Percentiles rank a stretch among this genome's conserved stretches.
These are phyloP conservation scores for Dalbergia cultrata DNA, from an alignment of 306 rosid species.

Conservation along the genomic window DNA sequence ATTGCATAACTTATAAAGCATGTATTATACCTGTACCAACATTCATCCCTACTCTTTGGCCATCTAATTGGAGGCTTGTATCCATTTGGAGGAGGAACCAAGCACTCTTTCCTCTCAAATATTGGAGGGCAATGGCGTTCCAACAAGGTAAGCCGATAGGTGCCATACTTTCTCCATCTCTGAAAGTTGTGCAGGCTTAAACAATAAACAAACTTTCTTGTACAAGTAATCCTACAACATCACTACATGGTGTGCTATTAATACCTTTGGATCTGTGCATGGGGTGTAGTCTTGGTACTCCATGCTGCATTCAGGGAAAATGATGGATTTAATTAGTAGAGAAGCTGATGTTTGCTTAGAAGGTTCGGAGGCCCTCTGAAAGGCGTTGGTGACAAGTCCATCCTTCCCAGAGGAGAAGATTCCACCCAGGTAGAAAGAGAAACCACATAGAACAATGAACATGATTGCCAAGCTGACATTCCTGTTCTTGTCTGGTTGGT, in stretches of 20 bases:
- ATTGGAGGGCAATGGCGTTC: conserved; percentile 96
- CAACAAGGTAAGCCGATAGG: conserved; percentile 82
- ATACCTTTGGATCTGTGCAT: conserved; percentile 98
- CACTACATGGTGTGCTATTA: conserved; percentile 22
- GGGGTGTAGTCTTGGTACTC: conserved; percentile 95
- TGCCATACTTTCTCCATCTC: conserved; percentile 94
- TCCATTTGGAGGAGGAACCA: conserved; percentile 94
- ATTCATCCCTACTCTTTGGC: conserved; percentile 94
- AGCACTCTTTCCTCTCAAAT: conserved; percentile 87
- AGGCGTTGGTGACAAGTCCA: conserved; percentile 39
- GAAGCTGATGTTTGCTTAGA: conserved; percentile 59
- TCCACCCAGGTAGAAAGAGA: conserved; percentile 93
- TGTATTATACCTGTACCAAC: conserved; percentile 91
- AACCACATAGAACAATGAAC: conserved; percentile 70
- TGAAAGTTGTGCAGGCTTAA: conserved; percentile 53
- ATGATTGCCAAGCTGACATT: conserved; percentile 61
- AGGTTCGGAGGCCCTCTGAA: conserved; percentile 53
- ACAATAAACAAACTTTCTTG: conserved; percentile 26
- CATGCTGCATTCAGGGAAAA: conserved; percentile 71
- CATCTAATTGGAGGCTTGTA: conserved; percentile 93
- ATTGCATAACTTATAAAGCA: background rate
- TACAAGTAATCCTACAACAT: conserved; percentile 10
- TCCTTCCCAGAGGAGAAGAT: conserved; percentile 66
- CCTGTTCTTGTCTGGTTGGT: conserved; percentile 62
- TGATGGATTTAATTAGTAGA: conserved; percentile 60